These are phyloP conservation scores for Rhododendron ovatum DNA, from an alignment of 148 eudicot species.

Conservation along the genomic window DNA sequence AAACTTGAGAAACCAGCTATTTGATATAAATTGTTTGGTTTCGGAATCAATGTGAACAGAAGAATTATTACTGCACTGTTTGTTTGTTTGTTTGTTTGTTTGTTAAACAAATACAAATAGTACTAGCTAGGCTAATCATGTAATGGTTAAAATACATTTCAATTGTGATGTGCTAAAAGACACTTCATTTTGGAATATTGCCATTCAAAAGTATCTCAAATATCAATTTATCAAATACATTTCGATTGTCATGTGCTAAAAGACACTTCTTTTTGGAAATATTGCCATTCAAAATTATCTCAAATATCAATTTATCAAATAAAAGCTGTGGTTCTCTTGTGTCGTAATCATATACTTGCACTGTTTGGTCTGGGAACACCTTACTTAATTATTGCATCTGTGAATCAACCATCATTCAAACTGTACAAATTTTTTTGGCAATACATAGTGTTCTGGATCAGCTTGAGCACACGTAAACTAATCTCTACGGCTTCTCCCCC, in stretches of 20 bases:
- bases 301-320: not conserved
- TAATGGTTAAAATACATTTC: not conserved
- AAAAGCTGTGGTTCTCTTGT: not conserved
- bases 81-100: not conserved
- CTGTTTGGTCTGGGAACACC: not conserved
- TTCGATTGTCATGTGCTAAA: not conserved
- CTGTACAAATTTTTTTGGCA: not conserved
- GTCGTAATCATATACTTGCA: not conserved
- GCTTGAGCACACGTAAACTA: not conserved
- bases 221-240: not conserved
- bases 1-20: constrained; percentile 12
- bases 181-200: not conserved
- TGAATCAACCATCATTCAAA: not conserved
- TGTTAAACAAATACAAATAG: not conserved
- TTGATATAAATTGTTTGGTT: not conserved
- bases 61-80: not conserved
- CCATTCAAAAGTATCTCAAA: not conserved
- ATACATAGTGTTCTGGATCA: not conserved
- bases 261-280: not conserved
- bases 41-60: not conserved
- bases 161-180: not conserved
- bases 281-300: not conserved
- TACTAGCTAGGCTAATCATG: not conserved
- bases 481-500: not conserved
- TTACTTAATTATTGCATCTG: not conserved